A percentile compares a stretch with the other conserved stretches of the same genome.
These are phyloP conservation scores for Westerdykella sp. DNA, from an alignment of 2,329 filamentous ascomycete genomes.

Conservation along the genomic window DNA sequence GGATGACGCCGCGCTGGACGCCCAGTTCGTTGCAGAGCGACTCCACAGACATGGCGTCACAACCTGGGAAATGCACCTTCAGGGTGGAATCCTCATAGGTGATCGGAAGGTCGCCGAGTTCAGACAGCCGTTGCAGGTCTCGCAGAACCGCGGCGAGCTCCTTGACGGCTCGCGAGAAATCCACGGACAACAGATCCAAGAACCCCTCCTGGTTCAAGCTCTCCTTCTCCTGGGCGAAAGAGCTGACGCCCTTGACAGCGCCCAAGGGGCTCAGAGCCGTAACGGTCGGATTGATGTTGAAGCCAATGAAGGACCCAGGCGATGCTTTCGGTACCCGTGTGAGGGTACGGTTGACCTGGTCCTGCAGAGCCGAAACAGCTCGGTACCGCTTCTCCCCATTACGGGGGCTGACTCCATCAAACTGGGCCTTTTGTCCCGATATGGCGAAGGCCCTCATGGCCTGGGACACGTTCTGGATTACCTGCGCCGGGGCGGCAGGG, in stretches of 20 bases:
- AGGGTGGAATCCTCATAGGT: slow-evolving; percentile 62
- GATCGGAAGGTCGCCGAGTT: slow-evolving; percentile 77
- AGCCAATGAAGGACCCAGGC: slow-evolving; percentile 82
- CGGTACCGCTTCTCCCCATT: slow-evolving; percentile 75
- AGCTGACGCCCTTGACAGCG: slow-evolving; percentile 49
- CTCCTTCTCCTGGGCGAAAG: slow-evolving; percentile 38
- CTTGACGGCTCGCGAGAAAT: slow-evolving; percentile 81
- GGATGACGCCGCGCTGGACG: slow-evolving; percentile 71
- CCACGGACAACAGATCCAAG: slow-evolving; percentile 74
- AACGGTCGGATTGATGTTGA: slow-evolving; percentile 79
- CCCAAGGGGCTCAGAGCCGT: slow-evolving; percentile 75
- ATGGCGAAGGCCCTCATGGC: slow-evolving; percentile 88
- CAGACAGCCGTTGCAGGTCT: slow-evolving; percentile 71
- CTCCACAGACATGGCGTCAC: slow-evolving; percentile 77
- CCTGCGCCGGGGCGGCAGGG: slow-evolving; percentile 77
- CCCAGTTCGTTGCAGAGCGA: slow-evolving; percentile 78
- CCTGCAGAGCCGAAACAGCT: slow-evolving; percentile 65
- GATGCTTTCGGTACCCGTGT: slow-evolving; percentile 50
- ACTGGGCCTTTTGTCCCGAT: slow-evolving; percentile 82
- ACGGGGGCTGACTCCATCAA: slow-evolving; percentile 64
- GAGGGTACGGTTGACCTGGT: slow-evolving; percentile 65
- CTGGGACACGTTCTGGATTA: slow-evolving; percentile 90
- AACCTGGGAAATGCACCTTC: slow-evolving; percentile 83
- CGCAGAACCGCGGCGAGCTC: slow-evolving; percentile 73
- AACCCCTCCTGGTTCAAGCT: slow-evolving; percentile 78